Evolutionary conservation across 1,284 basidiomycete genomes (phyloP), one percentile per base, ranked within the genome.

Genomic region (Puccinia sorghi): DNA sequence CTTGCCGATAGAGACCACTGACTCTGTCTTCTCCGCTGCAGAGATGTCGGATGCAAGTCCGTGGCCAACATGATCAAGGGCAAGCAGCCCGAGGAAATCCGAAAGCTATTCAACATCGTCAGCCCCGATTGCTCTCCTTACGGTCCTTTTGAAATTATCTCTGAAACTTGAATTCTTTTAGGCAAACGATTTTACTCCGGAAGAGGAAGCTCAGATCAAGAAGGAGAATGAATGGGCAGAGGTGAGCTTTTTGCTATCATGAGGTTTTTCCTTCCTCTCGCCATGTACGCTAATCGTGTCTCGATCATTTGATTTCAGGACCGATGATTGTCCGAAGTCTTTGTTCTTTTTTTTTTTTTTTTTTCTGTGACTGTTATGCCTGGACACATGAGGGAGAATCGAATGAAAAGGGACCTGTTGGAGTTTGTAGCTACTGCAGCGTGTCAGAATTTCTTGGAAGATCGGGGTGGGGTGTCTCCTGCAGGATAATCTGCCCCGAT

Each of bases 41-140:
- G 94, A 82, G 97, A 99, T 84, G 94, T 99, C 80, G 97, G 97
- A 0, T 99, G 97, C 90, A 98, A 99, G 89, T 99, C 96, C 17
- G 97, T 99, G 11, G 97, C 97, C 39, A 98, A 99, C 89, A 99
- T 99, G 97, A 97, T 97, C 88, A 97, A 97, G 87, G 94, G 94
- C 59, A 97, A 97, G 89, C 93, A 93, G 9, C 93, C 94, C 20
- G 93, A 95, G 84, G 94, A 97, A 86, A 96, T 96, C 83, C 92
- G 94, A 81, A 95, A 96, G 84, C 89, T 96, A 66, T 96, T 97
- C 89, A 97, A 97, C 82, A 84, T 85, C 71, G 82, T 83, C 76
- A 85, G 84, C 71, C 61, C 64, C 72, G 56, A 72, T 73, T 46
- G 59, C 56, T 74, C 71, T 56, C 67, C 20, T 41, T 22, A 43